phyloP scores from a whole-genome alignment of 805 yeast species.

The Ogataea thermomethanolica region DNA sequence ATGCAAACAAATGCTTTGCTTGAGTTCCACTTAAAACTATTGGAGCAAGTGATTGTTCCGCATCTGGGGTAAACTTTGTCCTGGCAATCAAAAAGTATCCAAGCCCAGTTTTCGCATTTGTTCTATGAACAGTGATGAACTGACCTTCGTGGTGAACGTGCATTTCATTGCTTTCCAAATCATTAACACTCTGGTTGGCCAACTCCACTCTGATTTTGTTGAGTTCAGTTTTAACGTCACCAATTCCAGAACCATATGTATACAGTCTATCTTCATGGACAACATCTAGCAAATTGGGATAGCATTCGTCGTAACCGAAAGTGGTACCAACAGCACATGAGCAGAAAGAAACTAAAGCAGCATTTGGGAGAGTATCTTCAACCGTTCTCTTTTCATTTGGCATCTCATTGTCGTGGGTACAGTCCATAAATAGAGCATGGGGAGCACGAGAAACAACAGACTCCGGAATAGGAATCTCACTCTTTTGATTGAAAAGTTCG shows the following conservation, averaged over 20 bases:
- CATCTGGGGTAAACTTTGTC: slow-evolving; percentile 59
- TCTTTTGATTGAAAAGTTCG: slow-evolving; percentile 37
- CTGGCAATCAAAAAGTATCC: slow-evolving; percentile 91
- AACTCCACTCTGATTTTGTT: slow-evolving; percentile 56
- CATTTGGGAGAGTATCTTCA: slow-evolving; percentile 92
- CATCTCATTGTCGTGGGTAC: slow-evolving; percentile 93
- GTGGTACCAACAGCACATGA: slow-evolving; percentile 93
- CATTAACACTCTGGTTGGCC: slow-evolving; percentile 56
- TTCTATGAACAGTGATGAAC: slow-evolving; percentile 84
- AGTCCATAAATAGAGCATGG: slow-evolving; percentile 95
- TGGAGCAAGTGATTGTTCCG: slow-evolving; percentile 55
- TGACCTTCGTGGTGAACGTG: slow-evolving; percentile 93
- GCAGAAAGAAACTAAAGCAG: slow-evolving; percentile 90
- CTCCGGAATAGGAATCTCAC: slow-evolving; percentile 68
- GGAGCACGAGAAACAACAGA: slow-evolving; percentile 68
- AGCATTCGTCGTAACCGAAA: slow-evolving; percentile 90
- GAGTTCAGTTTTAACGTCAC: slow-evolving; percentile 60
- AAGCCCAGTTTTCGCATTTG: slow-evolving; percentile 75
- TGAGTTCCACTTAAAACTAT: slow-evolving; percentile 56
- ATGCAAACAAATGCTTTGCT: slow-evolving; percentile 56
- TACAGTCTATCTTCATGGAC: slow-evolving; percentile 74
- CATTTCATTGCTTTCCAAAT: slow-evolving; percentile 66
- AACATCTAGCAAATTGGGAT: slow-evolving; percentile 75
- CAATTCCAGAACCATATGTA: slow-evolving; percentile 61
- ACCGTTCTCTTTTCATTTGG: slow-evolving; percentile 88